Percentiles rank a stretch among this genome's conserved stretches.
These are phyloP conservation scores for Termitomyces sp. DNA, from an alignment of 768 basidiomycete species.

Conservation along the genomic window DNA sequence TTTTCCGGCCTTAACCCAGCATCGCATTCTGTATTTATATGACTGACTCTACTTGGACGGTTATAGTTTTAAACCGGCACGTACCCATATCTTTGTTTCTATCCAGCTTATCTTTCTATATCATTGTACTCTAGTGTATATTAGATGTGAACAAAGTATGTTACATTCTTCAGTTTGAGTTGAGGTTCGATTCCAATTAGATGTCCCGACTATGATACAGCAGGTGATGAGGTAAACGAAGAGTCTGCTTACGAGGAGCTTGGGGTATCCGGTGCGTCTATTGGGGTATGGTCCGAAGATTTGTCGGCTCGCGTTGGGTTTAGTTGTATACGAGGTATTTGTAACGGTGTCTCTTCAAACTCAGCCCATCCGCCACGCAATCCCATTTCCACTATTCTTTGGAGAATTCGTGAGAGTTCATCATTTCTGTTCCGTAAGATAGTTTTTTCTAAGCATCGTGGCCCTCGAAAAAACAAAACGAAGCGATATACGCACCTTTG, in stretches of 20 bases:
- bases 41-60: not conserved
- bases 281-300: constrained; percentile 2
- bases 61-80: not conserved
- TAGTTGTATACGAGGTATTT: constrained; percentile 16
- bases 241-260: constrained; percentile 3
- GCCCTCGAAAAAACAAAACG: not conserved
- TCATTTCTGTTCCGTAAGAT: constrained; percentile 40
- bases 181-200: not conserved
- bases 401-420: constrained; percentile 59
- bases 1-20: not conserved
- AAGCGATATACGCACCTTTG: constrained; percentile 32
- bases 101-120: not conserved
- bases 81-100: not conserved
- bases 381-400: constrained; percentile 65
- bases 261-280: constrained; percentile 7
- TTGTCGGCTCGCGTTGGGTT: not conserved
- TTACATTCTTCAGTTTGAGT: not conserved
- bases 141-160: constrained; percentile 1
- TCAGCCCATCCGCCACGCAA: constrained; percentile 59
- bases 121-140: constrained; percentile 1
- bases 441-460: not conserved
- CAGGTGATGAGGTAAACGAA: not conserved
- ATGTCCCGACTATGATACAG: not conserved
- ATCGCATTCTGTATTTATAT: not conserved
- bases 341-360: constrained; percentile 54